Evolutionary conservation across 176 grass and related monocot genomes (phyloP).

Genomic region (Oryza rufipogon): DNA sequence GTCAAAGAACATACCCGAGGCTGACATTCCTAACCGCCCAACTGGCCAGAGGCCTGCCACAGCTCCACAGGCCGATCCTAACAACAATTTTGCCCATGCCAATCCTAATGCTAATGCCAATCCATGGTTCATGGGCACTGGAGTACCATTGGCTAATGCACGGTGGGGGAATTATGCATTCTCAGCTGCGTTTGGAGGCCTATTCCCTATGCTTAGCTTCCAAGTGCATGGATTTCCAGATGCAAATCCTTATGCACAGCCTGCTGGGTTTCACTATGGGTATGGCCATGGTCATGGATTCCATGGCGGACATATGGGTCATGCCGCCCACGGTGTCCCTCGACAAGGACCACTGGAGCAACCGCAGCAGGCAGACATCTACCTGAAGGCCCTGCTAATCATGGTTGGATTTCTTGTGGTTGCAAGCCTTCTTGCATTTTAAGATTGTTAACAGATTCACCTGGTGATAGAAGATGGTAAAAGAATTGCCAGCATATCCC

Average conservation of each 20-base stretch:
- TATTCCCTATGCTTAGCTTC: slow-evolving; percentile 93
- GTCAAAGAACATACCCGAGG: slow-evolving; percentile 66
- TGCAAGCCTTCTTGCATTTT: slow-evolving; percentile 74
- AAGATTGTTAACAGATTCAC: background rate
- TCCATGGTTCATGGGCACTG: slow-evolving; percentile 64
- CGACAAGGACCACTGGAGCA: slow-evolving; percentile 61
- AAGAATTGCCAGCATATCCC: background rate
- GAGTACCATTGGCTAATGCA: slow-evolving; percentile 46
- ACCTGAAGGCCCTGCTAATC: slow-evolving; percentile 68
- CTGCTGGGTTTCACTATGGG: slow-evolving; percentile 76
- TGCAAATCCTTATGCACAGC: slow-evolving; percentile 62
- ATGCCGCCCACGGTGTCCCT: slow-evolving; percentile 44
- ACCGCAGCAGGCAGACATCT: slow-evolving; percentile 78
- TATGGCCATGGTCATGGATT: slow-evolving; percentile 73
- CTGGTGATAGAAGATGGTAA: background rate
- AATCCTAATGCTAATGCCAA: slow-evolving; percentile 48
- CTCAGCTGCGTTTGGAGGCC: slow-evolving; percentile 67
- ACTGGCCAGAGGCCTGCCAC: slow-evolving; percentile 80
- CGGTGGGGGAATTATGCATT: slow-evolving; percentile 83
- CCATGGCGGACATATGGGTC: slow-evolving; percentile 62
- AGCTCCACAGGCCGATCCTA: slow-evolving; percentile 62
- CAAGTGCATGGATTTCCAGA: slow-evolving; percentile 83
- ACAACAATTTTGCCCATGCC: slow-evolving; percentile 47
- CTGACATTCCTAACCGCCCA: slow-evolving; percentile 78
- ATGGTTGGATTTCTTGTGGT: slow-evolving; percentile 77